Percentiles rank a stretch among this genome's conserved stretches.
Conservation (phyloP, 163 green algal species). For the Scenedesmus sp. region DNA sequence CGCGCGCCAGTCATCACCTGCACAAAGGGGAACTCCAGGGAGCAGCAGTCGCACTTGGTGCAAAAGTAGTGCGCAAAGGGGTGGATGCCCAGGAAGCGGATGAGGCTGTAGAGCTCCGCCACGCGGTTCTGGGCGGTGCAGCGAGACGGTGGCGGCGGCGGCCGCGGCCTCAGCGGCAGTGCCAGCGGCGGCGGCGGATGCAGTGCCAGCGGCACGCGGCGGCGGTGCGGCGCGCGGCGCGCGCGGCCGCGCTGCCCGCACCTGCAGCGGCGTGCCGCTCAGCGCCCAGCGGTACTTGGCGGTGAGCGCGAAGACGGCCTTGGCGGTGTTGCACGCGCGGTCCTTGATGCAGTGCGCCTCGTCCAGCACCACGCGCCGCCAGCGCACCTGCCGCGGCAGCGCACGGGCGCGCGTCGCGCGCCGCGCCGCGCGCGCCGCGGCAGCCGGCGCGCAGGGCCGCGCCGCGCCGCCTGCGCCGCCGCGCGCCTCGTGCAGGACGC, state of each 20-base stretch:
- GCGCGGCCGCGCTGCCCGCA: constrained; percentile 29
- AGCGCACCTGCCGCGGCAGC: constrained; percentile 75
- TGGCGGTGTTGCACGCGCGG: constrained; percentile 84
- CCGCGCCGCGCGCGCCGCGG: too few species aligned
- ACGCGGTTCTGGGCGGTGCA: constrained; percentile 96
- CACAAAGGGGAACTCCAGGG: constrained; percentile 82
- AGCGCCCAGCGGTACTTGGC: constrained; percentile 78
- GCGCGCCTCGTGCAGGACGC: constrained; percentile 46
- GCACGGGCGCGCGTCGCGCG: too few species aligned
- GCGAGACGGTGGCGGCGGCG: too few species aligned
- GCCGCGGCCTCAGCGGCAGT: too few species aligned
- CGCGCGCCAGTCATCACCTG: constrained; percentile 16
- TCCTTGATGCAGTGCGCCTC: constrained; percentile 97
- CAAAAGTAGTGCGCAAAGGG: constrained; percentile 97
- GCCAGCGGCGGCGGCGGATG: too few species aligned
- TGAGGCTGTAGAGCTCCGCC: constrained; percentile 93
- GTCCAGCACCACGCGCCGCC: constrained; percentile 89
- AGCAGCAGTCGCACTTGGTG: constrained; percentile 82
- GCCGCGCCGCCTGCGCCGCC: too few species aligned
- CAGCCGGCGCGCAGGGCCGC: too few species aligned
- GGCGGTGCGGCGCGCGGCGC: neutral
- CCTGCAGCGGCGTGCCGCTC: constrained; percentile 81
- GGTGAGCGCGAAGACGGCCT: constrained; percentile 87
- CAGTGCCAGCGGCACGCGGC: too few species aligned
- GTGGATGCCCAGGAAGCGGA: constrained; percentile 90